A percentile compares a stretch with the other conserved stretches of the same genome.
phyloP scores from a whole-genome alignment of 108 stramenopile species.

The Cylindrotheca closterium region DNA sequence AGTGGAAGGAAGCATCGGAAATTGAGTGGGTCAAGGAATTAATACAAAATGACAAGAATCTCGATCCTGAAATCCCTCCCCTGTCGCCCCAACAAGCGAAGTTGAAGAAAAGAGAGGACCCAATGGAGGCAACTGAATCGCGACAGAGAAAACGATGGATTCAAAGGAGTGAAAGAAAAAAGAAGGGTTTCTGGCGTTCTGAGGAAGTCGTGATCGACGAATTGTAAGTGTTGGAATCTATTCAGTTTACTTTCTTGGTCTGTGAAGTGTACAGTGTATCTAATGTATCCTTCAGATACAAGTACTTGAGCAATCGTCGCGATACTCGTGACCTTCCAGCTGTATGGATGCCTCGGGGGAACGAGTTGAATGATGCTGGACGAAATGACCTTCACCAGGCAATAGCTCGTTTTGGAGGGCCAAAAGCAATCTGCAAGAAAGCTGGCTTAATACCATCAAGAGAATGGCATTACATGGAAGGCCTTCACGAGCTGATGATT shows the following conservation, averaged over 20 bases:
- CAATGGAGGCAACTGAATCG: background rate
- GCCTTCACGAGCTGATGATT: constrained; percentile 55
- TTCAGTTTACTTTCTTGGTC: background rate
- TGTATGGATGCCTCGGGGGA: constrained; percentile 71
- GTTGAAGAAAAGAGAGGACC: background rate
- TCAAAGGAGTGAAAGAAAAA: constrained; percentile 24
- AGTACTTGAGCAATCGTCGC: constrained; percentile 45
- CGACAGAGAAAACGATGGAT: constrained; percentile 9
- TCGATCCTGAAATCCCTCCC: constrained; percentile 9
- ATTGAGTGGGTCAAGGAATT: constrained; percentile 27
- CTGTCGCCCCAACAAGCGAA: constrained; percentile 20
- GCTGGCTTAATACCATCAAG: constrained; percentile 60
- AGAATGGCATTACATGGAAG: constrained; percentile 76
- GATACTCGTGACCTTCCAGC: constrained; percentile 44
- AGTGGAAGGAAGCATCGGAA: constrained; percentile 57
- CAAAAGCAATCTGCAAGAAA: constrained; percentile 14
- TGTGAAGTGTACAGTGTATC: constrained; percentile 10
- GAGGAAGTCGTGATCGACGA: constrained; percentile 31
- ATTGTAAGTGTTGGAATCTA: constrained; percentile 36
- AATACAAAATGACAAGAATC: constrained; percentile 16
- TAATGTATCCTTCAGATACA: constrained; percentile 37
- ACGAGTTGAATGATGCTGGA: constrained; percentile 48
- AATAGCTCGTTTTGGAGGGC: constrained; percentile 49
- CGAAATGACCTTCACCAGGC: constrained; percentile 46
- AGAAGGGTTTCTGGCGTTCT: constrained; percentile 53